These are phyloP conservation scores for Notholithocarpus densiflorus DNA, from an alignment of 306 rosid genomes.

Conservation along the genomic window DNA sequence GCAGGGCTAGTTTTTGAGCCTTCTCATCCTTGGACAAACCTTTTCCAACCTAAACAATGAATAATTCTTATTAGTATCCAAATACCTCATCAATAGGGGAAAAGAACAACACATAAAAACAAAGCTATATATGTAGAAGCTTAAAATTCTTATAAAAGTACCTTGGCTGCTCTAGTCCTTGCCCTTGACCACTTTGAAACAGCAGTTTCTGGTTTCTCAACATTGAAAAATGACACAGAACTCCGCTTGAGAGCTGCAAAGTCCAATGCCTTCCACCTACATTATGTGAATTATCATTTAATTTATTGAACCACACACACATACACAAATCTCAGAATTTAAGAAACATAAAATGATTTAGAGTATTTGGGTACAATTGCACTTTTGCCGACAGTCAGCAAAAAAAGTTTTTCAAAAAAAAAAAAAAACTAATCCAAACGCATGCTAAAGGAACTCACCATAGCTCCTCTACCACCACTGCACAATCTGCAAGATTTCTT, in stretches of 20 bases:
- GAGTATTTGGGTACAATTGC: no score
- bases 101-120: neutral
- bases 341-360: neutral
- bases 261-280: constrained; percentile 92
- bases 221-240: constrained; percentile 72
- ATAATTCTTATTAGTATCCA: neutral
- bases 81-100: neutral
- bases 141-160: neutral
- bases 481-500: constrained; percentile 95
- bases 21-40: constrained; percentile 97
- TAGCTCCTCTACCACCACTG: constrained; percentile 80
- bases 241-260: constrained; percentile 68
- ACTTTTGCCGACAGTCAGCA: no score
- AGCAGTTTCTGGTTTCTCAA: constrained; percentile 71
- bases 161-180: constrained; percentile 92
- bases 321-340: neutral
- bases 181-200: constrained; percentile 92
- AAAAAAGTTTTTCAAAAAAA: no score
- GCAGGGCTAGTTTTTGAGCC: constrained; percentile 89
- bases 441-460: constrained; percentile 50
- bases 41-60: constrained; percentile 72
- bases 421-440: neutral
- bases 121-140: neutral
- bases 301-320: neutral
- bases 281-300: constrained; percentile 19